Evolutionary conservation across 495 filamentous ascomycete genomes (phyloP).

Genomic region (Bathelium albidoporum): DNA sequence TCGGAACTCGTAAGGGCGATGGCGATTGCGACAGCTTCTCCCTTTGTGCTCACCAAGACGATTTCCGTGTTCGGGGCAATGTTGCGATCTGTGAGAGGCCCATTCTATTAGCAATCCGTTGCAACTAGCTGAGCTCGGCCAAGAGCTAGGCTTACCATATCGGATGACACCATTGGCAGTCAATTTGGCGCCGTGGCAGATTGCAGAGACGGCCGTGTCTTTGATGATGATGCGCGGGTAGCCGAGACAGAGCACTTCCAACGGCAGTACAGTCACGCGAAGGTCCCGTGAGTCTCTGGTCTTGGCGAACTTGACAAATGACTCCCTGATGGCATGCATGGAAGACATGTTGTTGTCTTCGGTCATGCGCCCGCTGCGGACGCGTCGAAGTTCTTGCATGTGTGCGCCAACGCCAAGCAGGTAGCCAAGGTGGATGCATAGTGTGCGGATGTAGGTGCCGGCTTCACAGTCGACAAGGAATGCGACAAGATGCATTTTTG

Average conservation of each 20-base stretch:
- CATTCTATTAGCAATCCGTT: slow-evolving; percentile 21
- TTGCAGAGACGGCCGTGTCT: slow-evolving; percentile 88
- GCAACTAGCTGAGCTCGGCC: slow-evolving; percentile 10
- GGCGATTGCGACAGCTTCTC: slow-evolving; percentile 90
- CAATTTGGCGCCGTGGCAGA: slow-evolving; percentile 96
- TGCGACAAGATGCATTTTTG: slow-evolving; percentile 93
- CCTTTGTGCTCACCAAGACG: slow-evolving; percentile 96
- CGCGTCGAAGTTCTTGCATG: slow-evolving; percentile 96
- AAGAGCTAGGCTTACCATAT: slow-evolving; percentile 50
- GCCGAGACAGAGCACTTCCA: slow-evolving; percentile 83
- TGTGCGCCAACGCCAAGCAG: slow-evolving; percentile 90
- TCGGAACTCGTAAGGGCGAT: slow-evolving; percentile 94
- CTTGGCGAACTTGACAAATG: slow-evolving; percentile 89
- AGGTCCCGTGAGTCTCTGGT: slow-evolving; percentile 79
- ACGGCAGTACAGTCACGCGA: slow-evolving; percentile 74
- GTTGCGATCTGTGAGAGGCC: slow-evolving; percentile 45
- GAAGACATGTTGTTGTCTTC: slow-evolving; percentile 83
- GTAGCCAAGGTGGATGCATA: slow-evolving; percentile 92
- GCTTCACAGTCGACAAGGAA: slow-evolving; percentile 99
- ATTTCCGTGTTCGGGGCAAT: slow-evolving; percentile 89
- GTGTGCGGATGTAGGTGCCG: slow-evolving; percentile 94
- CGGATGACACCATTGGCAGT: slow-evolving; percentile 93
- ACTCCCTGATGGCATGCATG: slow-evolving; percentile 89
- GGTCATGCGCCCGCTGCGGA: slow-evolving; percentile 87
- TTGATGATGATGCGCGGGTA: slow-evolving; percentile 97